These are phyloP conservation scores for Prototheca cutis DNA, from an alignment of 163 green algal genomes.

Conservation along the genomic window DNA sequence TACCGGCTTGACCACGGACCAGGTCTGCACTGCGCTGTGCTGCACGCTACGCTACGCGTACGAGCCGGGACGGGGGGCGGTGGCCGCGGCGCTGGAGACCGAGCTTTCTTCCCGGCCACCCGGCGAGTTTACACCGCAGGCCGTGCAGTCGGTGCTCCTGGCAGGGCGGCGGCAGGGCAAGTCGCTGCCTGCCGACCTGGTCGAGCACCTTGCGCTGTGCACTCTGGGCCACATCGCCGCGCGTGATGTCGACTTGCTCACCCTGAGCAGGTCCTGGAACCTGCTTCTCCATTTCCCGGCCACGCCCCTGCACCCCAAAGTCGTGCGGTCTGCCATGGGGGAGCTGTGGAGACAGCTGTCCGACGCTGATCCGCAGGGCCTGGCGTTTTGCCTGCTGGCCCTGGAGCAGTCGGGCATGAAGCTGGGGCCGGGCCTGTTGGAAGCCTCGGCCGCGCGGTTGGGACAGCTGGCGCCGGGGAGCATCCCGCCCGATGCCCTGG, in stretches of 20 bases:
- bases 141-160: not conserved
- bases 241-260: not conserved
- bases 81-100: not conserved
- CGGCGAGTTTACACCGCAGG: not conserved
- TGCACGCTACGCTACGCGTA: not conserved
- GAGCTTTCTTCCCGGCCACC: not conserved
- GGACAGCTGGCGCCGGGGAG: not conserved
- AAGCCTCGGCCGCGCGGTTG: not conserved
- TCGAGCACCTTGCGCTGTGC: not conserved
- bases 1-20: not conserved
- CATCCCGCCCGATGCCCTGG: not conserved
- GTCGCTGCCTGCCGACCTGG: not conserved
- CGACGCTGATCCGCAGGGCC: not conserved
- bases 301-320: not conserved
- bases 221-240: slow-evolving; percentile 3
- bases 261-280: not conserved
- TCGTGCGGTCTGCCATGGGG: not conserved
- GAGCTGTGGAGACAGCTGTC: not conserved
- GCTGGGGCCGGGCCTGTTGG: not conserved
- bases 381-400: not conserved
- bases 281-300: slow-evolving; percentile 6
- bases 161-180: not conserved
- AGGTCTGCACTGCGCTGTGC: not conserved
- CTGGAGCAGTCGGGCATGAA: not conserved
- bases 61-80: not conserved